Evolutionary conservation across 495 filamentous ascomycete genomes (phyloP).

Genomic region (Gamarada debralockiae): DNA sequence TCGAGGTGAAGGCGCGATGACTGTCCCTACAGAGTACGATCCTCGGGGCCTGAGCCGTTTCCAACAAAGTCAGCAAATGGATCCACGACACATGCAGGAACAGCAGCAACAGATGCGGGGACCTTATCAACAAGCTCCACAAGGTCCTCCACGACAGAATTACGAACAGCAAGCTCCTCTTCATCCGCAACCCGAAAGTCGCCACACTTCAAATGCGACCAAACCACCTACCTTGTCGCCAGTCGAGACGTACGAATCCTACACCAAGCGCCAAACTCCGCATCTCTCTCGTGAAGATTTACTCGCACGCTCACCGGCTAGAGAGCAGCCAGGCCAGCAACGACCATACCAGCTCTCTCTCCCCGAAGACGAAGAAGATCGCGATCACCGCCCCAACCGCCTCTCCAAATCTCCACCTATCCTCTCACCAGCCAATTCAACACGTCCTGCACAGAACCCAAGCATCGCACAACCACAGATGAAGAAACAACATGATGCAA

Average conservation of each 20-base stretch:
- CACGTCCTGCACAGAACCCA: not conserved
- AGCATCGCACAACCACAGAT: not conserved
- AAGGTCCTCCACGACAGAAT: too few species aligned
- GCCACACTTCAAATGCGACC: not conserved
- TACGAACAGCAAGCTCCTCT: not conserved
- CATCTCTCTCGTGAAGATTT: slow-evolving; percentile 21
- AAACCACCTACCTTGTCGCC: slow-evolving; percentile 1
- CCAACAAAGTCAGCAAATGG: slow-evolving; percentile 10
- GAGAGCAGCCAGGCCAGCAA: slow-evolving; percentile 18
- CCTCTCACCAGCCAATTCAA: not conserved
- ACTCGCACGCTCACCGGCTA: slow-evolving; percentile 23
- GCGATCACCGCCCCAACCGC: slow-evolving; percentile 6
- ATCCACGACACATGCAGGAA: not conserved
- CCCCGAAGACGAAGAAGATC: slow-evolving; percentile 16
- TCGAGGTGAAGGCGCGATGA: slow-evolving; percentile 17
- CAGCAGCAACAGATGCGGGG: not conserved
- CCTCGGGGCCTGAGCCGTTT: slow-evolving; percentile 17
- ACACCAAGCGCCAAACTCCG: not conserved
- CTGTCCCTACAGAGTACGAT: slow-evolving; percentile 20
- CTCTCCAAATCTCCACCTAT: slow-evolving; percentile 8
- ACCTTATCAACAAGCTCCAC: too few species aligned
- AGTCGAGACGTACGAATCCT: slow-evolving; percentile 3
- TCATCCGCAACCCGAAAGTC: not conserved
- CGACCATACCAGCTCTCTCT: slow-evolving; percentile 24
- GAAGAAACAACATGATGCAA: slow-evolving; percentile 4